Evolutionary conservation across 345 rosid species (phyloP), one percentile per base, ranked within the genome.

Genomic region (Ceriops decandra): DNA sequence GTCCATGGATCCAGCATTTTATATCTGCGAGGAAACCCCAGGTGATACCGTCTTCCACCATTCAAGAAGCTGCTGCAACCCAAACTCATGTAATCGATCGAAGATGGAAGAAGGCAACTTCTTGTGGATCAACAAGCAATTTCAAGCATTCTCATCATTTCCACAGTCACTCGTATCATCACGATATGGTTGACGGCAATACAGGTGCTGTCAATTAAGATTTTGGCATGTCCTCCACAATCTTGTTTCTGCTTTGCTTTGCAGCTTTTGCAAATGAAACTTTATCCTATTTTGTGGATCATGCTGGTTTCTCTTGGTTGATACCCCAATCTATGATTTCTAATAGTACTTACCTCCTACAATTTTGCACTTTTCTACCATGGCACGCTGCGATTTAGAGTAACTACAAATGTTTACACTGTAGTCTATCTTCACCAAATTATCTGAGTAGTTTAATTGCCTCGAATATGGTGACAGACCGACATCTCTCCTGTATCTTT

Each of bases 1-100:
- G 82, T 72, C 90, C 83, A 0, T 93, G 97, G 96, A 78, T 93
- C 68, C 84, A 82, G 53, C 95, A 75, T 62, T 89, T 73, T 63
- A 87, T 81, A 52, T 62, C 83, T 67, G 74, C 64, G 42, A 60
- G 83, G 3, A 84, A 57, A 67, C 32, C 33, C 62, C 69, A 54
- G 35, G 31, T 27, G 49, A 36, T 36, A 59, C 74, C 62, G 46
- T 58, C 76, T 26, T 52, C 46, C 21, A 21, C 58, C 51, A 53
- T 58, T 32, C 72, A 68, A 62, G 77, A 60, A 57, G 35, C 70
- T 61, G 73, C 75, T 57, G 49, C 73, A 70, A 61, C 70, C 1
- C 69, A 71, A 54, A 69, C 62, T 53, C 80, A 51, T 68, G 70
- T 66, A 51, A 59, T 66, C 66, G 68, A 69, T 63, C 78, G 57